These are phyloP conservation scores for Favolaschia claudopus DNA, from an alignment of 768 basidiomycete species.

Conservation along the genomic window DNA sequence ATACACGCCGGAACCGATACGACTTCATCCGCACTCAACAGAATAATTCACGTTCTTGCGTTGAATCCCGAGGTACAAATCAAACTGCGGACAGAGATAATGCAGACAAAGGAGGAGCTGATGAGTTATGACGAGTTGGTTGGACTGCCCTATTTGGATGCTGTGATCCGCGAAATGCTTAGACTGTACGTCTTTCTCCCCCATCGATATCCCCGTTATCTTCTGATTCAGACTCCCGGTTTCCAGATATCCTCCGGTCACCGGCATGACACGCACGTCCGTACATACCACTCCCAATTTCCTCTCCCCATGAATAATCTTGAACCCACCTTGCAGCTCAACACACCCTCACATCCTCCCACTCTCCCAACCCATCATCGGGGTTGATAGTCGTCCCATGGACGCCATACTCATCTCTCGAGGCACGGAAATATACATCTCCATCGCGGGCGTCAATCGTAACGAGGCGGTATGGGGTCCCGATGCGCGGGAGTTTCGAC, in stretches of 20 bases:
- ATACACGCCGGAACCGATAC: conserved; percentile 39
- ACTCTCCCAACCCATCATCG: conserved; percentile 49
- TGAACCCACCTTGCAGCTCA: background rate
- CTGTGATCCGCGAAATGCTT: background rate
- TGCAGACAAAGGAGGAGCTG: conserved; percentile 15
- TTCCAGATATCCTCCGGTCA: background rate
- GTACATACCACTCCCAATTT: background rate
- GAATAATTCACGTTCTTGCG: conserved; percentile 33
- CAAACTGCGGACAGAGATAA: conserved; percentile 33
- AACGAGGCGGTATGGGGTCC: conserved; percentile 14
- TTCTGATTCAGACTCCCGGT: background rate
- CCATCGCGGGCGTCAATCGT: conserved; percentile 32
- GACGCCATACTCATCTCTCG: conserved; percentile 48
- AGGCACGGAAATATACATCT: conserved; percentile 49
- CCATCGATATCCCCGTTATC: background rate
- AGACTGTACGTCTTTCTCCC: background rate
- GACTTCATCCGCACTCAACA: conserved; percentile 33
- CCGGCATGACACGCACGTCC: background rate
- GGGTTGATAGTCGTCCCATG: conserved; percentile 42
- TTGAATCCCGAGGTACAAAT: conserved; percentile 34
- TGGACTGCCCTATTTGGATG: background rate
- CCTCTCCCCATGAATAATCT: background rate
- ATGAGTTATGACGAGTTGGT: conserved; percentile 34
- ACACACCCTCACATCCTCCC: conserved; percentile 43
- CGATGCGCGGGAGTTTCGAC: conserved; percentile 16